A percentile compares a stretch with the other conserved stretches of the same genome.
Conservation (phyloP, 768 basidiomycete species). For the Tubosaeta sp. region DNA sequence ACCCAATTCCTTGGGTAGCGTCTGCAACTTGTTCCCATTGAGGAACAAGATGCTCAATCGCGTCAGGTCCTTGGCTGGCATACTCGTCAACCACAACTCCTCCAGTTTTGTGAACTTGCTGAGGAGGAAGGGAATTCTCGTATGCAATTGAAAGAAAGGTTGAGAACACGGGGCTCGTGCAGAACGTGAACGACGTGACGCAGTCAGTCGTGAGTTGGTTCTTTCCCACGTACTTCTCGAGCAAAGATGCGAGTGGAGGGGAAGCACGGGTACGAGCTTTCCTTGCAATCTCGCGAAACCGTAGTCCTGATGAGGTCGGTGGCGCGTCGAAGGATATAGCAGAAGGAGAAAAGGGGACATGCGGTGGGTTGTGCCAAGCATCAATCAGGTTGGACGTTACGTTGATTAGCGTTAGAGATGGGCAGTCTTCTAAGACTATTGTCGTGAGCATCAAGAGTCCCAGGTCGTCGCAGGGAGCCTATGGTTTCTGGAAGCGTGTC, state of each 20-base stretch:
- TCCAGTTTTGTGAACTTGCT: conserved; percentile 66
- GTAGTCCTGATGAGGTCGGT: conserved; percentile 4
- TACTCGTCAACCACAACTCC: conserved; percentile 79
- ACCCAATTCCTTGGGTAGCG: conserved; percentile 84
- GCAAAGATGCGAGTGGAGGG: conserved; percentile 62
- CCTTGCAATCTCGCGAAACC: conserved; percentile 22
- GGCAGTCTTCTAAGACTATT: conserved; percentile 83
- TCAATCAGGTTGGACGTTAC: conserved; percentile 83
- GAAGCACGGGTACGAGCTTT: conserved; percentile 30
- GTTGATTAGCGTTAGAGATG: conserved; percentile 64
- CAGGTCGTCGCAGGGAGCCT: conserved; percentile 69
- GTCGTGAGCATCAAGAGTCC: conserved; percentile 81
- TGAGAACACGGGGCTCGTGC: conserved; percentile 74
- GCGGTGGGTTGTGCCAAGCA: conserved; percentile 63
- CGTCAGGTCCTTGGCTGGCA: conserved; percentile 85
- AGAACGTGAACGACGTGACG: conserved; percentile 71
- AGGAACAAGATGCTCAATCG: conserved; percentile 74
- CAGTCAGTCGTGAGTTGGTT: conserved; percentile 80
- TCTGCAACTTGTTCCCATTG: conserved; percentile 92
- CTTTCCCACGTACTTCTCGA: conserved; percentile 83
- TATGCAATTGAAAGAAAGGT: conserved; percentile 93
- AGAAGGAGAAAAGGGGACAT: conserved; percentile 18
- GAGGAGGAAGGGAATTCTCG: conserved; percentile 76
- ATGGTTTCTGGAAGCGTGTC: conserved; percentile 70
- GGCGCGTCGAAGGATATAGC: conserved; percentile 21